These are phyloP conservation scores for Coccomyxa subellipsoidea DNA, from an alignment of 163 green algal genomes.

Conservation along the genomic window DNA sequence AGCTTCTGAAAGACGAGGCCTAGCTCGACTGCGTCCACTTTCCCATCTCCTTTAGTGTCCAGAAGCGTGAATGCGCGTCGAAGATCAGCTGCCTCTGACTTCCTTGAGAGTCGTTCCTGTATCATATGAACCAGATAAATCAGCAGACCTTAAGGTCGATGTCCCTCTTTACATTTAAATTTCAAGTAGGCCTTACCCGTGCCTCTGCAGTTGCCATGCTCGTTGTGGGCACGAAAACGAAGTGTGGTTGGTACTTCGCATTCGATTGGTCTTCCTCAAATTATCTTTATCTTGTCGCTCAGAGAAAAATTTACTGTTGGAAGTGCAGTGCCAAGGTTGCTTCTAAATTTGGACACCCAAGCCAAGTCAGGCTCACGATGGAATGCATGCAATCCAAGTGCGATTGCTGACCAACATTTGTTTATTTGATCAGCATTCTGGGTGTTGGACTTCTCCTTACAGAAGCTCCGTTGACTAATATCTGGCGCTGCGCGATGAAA, in stretches of 20 bases:
- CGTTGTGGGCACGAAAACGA: no score
- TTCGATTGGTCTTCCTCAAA: no score
- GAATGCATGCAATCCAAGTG: not conserved
- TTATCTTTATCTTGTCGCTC: no score
- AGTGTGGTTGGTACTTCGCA: no score
- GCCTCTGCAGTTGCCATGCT: not conserved
- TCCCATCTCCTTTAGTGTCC: slow-evolving; percentile 75
- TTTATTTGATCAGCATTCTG: not conserved
- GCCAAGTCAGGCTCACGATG: not conserved
- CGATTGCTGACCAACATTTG: not conserved
- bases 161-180: no score
- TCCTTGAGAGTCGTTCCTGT: slow-evolving; percentile 79
- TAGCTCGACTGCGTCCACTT: slow-evolving; percentile 83
- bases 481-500: no score
- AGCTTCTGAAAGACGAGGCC: slow-evolving; percentile 64
- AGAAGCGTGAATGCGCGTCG: slow-evolving; percentile 74
- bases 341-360: not conserved
- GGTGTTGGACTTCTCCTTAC: no score
- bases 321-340: no score
- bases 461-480: no score
- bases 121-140: not conserved
- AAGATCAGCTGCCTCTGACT: slow-evolving; percentile 83
- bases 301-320: no score
- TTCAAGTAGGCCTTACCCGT: no score
- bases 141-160: no score